Evolutionary conservation across 2,329 filamentous ascomycete species (phyloP).

Genomic region (Aspergillus sp.): DNA sequence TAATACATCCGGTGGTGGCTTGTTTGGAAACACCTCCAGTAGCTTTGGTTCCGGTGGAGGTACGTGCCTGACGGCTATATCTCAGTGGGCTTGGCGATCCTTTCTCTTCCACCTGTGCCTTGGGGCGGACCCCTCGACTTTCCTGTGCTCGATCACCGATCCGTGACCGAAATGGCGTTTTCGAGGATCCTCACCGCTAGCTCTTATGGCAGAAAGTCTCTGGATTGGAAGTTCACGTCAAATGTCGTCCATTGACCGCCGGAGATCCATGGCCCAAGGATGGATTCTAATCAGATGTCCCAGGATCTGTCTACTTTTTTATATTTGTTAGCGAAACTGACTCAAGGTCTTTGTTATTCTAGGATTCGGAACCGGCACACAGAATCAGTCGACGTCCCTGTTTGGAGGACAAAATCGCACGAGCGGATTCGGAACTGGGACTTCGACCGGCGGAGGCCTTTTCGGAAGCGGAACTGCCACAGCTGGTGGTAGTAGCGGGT

Average conservation of each 20-base stretch:
- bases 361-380: constrained; percentile 41
- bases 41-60: constrained; percentile 46
- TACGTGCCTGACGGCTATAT: constrained; percentile 35
- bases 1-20: constrained; percentile 34
- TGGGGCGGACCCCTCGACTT: constrained; percentile 11
- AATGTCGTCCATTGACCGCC: not conserved
- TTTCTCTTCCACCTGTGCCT: constrained; percentile 19
- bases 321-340: constrained; percentile 16
- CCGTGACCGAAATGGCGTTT: not conserved
- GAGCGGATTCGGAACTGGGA: constrained; percentile 33
- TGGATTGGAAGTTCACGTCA: not conserved
- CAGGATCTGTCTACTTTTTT: not conserved
- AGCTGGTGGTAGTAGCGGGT: constrained; percentile 22
- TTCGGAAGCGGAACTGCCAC: constrained; percentile 32
- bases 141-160: constrained; percentile 1
- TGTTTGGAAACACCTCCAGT: constrained; percentile 40
- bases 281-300: not conserved
- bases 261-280: not conserved
- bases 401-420: constrained; percentile 40
- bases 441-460: constrained; percentile 32
- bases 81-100: constrained; percentile 29
- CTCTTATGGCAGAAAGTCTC: not conserved
- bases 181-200: not conserved
- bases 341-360: constrained; percentile 14
- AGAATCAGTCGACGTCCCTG: constrained; percentile 35